Base-by-base conservation (phyloP, 2,329 filamentous ascomycete genomes). In the Aspergillus aculeatinus region DNA sequence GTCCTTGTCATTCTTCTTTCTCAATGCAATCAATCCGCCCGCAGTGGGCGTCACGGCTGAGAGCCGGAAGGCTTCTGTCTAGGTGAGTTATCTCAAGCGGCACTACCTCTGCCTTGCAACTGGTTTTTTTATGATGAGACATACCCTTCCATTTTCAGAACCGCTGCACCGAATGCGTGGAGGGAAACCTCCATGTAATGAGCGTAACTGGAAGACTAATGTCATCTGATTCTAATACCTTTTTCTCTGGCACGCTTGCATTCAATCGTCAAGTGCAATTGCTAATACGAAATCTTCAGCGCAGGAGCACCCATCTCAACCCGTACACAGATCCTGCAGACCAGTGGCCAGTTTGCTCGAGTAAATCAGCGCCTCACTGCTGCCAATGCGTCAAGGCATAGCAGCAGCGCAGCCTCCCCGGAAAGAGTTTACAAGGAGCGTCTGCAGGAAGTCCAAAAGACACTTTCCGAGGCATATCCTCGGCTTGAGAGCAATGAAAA, bases 161-260 rank as follows among this genome's bases (percentile, higher is more conserved):
- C 86, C 86, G 86, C 86, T 88, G 86, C 85, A 84, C 83, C 84
- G 86, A 84, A 87, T 80, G 79, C 78, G 79, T 73, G 72, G 58
- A 16, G 39, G 39, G 16, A 49, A 69, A 16, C 33, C 66, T 60
- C 66, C 75, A 74, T 77, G 76, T 77, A 77, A 76, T 79, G 85
- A 77, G 71, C 69, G 65, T 61, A 74, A 65, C 65, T 55, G 72
- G 67, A 71, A 57, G 54, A 61, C 42, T 63, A 50, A 51, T 56
- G 61, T 63, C 58, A 42, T 62, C 65, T 71, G 65, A 68, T 33
- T 66, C 48, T 55, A 25, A 54, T 27, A 29, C 44, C 23, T 55
- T 35, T 50, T 27, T 48, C 42, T 48, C 48, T 19, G 33, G 9
- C 33, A 35, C 12, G 12, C 33, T 35, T 16, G 33, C 33, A 35